These are phyloP conservation scores for Cadophora luteo-olivacea DNA, from an alignment of 2,329 filamentous ascomycete genomes.

Conservation along the genomic window DNA sequence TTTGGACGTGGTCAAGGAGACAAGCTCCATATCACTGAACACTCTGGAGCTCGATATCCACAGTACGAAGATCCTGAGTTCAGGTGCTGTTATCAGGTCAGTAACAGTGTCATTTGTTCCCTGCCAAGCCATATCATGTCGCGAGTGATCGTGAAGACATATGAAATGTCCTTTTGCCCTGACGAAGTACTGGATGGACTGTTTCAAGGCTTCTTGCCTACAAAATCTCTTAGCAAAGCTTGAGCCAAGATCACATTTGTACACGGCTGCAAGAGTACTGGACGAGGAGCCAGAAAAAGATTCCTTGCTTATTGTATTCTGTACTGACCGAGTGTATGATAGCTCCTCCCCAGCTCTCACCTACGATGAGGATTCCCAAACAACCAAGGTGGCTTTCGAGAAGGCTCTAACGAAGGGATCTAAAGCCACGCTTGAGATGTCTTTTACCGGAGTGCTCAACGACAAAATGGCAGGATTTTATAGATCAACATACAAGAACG, in stretches of 20 bases:
- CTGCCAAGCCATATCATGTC: too few species aligned
- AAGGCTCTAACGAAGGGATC: slow-evolving; percentile 74
- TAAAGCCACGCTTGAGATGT: slow-evolving; percentile 79
- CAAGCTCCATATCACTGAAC: slow-evolving; percentile 85
- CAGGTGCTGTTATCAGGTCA: slow-evolving; percentile 55
- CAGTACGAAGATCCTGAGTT: slow-evolving; percentile 70
- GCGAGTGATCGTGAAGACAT: too few species aligned
- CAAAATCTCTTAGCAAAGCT: too few species aligned
- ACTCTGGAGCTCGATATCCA: slow-evolving; percentile 86
- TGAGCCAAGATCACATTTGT: too few species aligned
- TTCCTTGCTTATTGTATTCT: neutral
- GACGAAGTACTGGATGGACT: too few species aligned
- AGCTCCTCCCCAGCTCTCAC: slow-evolving; percentile 71
- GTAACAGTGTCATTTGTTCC: too few species aligned
- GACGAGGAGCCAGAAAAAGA: too few species aligned
- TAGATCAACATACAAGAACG: slow-evolving; percentile 87
- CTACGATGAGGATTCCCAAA: slow-evolving; percentile 81
- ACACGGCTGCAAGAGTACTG: too few species aligned
- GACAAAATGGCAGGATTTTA: slow-evolving; percentile 99
- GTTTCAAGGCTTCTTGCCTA: too few species aligned
- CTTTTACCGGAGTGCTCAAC: slow-evolving; percentile 81
- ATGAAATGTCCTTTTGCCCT: too few species aligned
- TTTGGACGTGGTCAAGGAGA: slow-evolving; percentile 84
- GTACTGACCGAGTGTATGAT: slow-evolving; percentile 43
- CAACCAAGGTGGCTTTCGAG: slow-evolving; percentile 80